Base-by-base conservation (phyloP, 2,329 filamentous ascomycete genomes). In the Zymoseptoria brevis region DNA sequence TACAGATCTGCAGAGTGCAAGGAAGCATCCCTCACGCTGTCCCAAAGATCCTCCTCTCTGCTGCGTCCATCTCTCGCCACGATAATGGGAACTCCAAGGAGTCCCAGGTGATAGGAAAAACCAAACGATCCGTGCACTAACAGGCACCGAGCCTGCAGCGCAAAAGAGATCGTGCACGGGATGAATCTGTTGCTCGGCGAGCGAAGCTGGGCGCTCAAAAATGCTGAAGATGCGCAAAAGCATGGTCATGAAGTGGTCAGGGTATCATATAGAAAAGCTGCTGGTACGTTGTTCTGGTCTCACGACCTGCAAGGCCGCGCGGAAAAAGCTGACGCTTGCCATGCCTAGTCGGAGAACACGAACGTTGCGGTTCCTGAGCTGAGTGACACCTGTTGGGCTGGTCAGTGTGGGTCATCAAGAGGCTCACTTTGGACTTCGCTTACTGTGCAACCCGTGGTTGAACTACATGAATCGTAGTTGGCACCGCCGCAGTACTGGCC, bases 371-470 rank as follows among this genome's bases (percentile, higher is more conserved):
- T 76, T 61, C 80, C 80, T 26, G 76, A 77, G 60, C 74, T 70
- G 58, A 81, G 72, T 60, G 78, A 72, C 58, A 81, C 78, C 80
- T 82, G 57, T 26, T 45, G 56, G 49, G 24, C 45, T 50, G 53
- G 55, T 69, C 55, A 67, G 65, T 60, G 56, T 30, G 8, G 50
- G 16, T 45, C 54, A 50, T 19, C 19, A 26, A 22, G 30, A 26
- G n/a, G 54, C 29, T 4, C 13, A 26, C 19, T 45, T 45, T 29
- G 11, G 19, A 24, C 50, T n/a, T 16, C 61, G 83, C 88, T 82
- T 85, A 94, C 90, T 55, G 90, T 96, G 84, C 90, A 96, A 61
- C 90, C 90, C 62, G 76, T 79, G 60, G 75, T 71, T 24, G 67
- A 60, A 64, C 81, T 81, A 64, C 79, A 81, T 41, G 76, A 73